Evolutionary conservation across 192 early-diverging fungal genomes (phyloP).

Genomic region (Coemansia sp.): DNA sequence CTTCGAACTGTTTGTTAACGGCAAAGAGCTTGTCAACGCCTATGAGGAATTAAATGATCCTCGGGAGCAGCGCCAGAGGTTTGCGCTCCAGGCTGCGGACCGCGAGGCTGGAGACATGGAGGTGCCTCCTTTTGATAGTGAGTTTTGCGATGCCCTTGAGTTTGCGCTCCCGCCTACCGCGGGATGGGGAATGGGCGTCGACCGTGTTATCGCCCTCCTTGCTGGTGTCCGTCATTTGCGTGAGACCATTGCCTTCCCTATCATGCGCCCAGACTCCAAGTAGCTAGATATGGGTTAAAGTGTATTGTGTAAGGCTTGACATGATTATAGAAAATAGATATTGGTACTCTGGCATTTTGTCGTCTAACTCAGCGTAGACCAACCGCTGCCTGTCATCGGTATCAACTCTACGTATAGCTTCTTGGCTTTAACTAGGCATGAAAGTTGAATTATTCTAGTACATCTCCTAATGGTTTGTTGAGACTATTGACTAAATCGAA

Average conservation of each 20-base stretch:
- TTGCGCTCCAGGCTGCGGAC: constrained; percentile 66
- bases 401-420: not conserved
- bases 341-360: not conserved
- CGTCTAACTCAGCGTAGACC: not conserved
- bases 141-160: constrained; percentile 78
- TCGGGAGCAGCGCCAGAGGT: constrained; percentile 68
- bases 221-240: constrained; percentile 69
- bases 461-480: not conserved
- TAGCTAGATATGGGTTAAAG: not conserved
- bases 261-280: constrained; percentile 43
- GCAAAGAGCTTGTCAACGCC: constrained; percentile 81
- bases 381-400: not conserved
- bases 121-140: constrained; percentile 70
- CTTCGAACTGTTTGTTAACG: constrained; percentile 81
- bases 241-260: constrained; percentile 83
- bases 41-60: constrained; percentile 94
- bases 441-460: not conserved
- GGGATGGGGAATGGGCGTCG: constrained; percentile 91
- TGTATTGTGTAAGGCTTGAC: not conserved
- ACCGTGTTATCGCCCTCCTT: constrained; percentile 76
- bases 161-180: constrained; percentile 85
- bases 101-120: constrained; percentile 74
- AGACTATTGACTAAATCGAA: not conserved
- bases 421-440: not conserved
- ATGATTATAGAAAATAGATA: not conserved